These are phyloP conservation scores for Aeminium ludgeri DNA, from an alignment of 495 filamentous ascomycete genomes.

Conservation along the genomic window DNA sequence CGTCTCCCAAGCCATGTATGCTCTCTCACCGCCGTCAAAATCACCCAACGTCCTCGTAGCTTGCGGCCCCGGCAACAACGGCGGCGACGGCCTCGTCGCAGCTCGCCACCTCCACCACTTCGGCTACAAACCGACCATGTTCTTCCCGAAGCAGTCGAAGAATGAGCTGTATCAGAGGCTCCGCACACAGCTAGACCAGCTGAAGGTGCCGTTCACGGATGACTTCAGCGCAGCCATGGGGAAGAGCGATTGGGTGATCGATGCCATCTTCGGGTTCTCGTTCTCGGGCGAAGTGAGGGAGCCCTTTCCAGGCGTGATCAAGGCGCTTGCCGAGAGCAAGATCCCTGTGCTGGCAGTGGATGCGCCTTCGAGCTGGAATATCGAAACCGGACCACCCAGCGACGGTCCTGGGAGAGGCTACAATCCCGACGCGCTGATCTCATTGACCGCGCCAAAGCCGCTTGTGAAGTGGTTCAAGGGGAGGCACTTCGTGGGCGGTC, in stretches of 20 bases:
- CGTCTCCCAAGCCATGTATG: conserved; percentile 83
- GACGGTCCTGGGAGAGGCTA: conserved; percentile 66
- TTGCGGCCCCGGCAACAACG: conserved; percentile 90
- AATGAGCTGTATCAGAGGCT: conserved; percentile 86
- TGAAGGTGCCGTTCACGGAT: conserved; percentile 67
- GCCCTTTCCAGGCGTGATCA: conserved; percentile 69
- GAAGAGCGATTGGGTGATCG: conserved; percentile 62
- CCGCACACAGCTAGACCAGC: conserved; percentile 62
- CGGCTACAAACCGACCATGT: conserved; percentile 76
- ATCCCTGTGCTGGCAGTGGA: conserved; percentile 78
- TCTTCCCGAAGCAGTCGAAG: conserved; percentile 81
- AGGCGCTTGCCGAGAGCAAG: conserved; percentile 50
- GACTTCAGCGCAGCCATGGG: conserved; percentile 55
- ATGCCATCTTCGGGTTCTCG: conserved; percentile 92
- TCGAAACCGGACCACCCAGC: conserved; percentile 65
- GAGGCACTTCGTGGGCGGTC: conserved; percentile 77
- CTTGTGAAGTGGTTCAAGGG: conserved; percentile 68
- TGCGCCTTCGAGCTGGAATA: conserved; percentile 85
- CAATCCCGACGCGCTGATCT: conserved; percentile 61
- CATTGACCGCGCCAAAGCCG: conserved; percentile 91
- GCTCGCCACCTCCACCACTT: conserved; percentile 90
- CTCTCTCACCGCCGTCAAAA: conserved; percentile 56
- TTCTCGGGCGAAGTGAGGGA: conserved; percentile 86
- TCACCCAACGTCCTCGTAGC: conserved; percentile 68
- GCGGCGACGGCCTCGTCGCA: conserved; percentile 88